Conservation (phyloP, 2,329 filamentous ascomycete species). For the Neofusicoccum sp. region DNA sequence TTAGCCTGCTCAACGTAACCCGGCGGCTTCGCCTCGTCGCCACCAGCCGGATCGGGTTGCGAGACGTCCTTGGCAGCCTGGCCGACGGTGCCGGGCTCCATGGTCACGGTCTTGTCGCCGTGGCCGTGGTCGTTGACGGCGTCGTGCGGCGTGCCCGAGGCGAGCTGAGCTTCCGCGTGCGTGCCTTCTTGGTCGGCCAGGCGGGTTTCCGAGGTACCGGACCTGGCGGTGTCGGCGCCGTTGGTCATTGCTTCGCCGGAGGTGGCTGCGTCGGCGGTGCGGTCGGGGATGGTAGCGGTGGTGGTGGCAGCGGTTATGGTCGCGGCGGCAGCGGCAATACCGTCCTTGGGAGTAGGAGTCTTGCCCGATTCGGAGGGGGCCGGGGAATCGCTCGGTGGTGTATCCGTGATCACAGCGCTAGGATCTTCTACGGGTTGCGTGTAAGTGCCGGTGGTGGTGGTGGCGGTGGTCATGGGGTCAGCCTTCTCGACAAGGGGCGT, state of each 20-base stretch:
- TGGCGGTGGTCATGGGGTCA: constrained; percentile 24
- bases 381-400: background rate
- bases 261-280: constrained; percentile 17
- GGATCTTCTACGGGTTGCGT: constrained; percentile 34
- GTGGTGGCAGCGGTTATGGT: constrained; percentile 18
- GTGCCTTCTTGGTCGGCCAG: constrained; percentile 44
- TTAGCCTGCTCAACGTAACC: constrained; percentile 46
- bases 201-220: constrained; percentile 43
- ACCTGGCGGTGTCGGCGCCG: constrained; percentile 19
- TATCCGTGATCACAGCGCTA: constrained; percentile 1
- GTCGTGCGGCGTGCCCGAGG: constrained; percentile 42
- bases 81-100: constrained; percentile 49
- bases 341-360: background rate
- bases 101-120: constrained; percentile 45
- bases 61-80: constrained; percentile 49
- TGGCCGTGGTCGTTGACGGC: constrained; percentile 42
- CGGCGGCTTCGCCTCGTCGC: constrained; percentile 30
- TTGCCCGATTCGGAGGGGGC: background rate
- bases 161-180: constrained; percentile 44
- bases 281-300: constrained; percentile 27
- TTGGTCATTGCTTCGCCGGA: background rate
- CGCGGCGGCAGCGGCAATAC: background rate
- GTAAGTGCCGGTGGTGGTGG: constrained; percentile 36
- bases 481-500: constrained; percentile 9
- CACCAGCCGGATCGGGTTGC: constrained; percentile 27